Percentiles rank a stretch among this genome's conserved stretches.
phyloP scores from a whole-genome alignment of 2,329 filamentous ascomycete genomes.

The Calonectria henricotiae region DNA sequence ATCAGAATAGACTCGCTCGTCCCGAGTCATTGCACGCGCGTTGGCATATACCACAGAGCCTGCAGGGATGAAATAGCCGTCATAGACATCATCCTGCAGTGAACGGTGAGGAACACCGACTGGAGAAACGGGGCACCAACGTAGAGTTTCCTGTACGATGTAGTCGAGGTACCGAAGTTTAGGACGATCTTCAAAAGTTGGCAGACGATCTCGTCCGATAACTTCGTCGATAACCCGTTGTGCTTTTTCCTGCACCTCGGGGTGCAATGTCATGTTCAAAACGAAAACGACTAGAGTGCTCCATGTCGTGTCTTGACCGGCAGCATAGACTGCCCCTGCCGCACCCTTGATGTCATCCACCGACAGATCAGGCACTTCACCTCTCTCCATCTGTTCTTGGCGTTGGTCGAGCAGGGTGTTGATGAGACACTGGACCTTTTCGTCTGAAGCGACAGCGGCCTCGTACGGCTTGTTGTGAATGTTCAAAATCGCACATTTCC shows the following conservation, averaged over 20 bases:
- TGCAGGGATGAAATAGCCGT: slow-evolving; percentile 35
- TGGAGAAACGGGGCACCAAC: slow-evolving; percentile 36
- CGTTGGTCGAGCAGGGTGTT: slow-evolving; percentile 52
- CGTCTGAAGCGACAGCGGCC: slow-evolving; percentile 54
- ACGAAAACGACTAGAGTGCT: slow-evolving; percentile 59
- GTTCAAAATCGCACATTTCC: slow-evolving; percentile 56
- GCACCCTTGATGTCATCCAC: slow-evolving; percentile 36
- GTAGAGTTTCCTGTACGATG: slow-evolving; percentile 36
- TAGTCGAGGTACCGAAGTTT: slow-evolving; percentile 35
- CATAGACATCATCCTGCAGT: slow-evolving; percentile 30
- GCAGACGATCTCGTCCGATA: slow-evolving; percentile 61
- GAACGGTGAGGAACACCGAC: slow-evolving; percentile 35
- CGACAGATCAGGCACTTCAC: slow-evolving; percentile 55
- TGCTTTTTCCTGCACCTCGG: slow-evolving; percentile 60
- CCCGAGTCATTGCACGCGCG: slow-evolving; percentile 30
- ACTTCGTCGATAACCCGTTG: slow-evolving; percentile 61
- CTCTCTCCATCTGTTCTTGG: slow-evolving; percentile 49
- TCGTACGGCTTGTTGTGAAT: slow-evolving; percentile 65
- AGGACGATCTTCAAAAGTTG: slow-evolving; percentile 59
- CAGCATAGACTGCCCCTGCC: slow-evolving; percentile 34
- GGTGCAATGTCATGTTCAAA: slow-evolving; percentile 63
- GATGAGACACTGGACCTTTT: slow-evolving; percentile 54
- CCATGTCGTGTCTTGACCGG: slow-evolving; percentile 41
- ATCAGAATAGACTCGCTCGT: slow-evolving; percentile 26
- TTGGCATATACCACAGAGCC: slow-evolving; percentile 37